Evolutionary conservation across 2,329 filamentous ascomycete genomes (phyloP).

Genomic region (Chalaropsis thielavioides): DNA sequence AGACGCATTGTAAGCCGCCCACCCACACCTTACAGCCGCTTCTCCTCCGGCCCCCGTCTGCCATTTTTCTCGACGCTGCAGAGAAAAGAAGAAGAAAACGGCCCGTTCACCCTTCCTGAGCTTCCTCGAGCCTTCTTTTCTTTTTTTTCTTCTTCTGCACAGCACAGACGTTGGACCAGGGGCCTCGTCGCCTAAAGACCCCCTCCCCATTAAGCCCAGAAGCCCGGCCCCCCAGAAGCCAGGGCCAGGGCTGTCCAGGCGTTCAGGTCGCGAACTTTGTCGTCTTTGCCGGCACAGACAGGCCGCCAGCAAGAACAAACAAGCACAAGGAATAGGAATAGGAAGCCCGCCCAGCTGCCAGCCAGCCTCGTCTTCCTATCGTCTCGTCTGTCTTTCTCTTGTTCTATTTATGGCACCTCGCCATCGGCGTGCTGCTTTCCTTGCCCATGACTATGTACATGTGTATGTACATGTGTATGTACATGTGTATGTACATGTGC

Average conservation of each 20-base stretch:
- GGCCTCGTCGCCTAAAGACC: neutral
- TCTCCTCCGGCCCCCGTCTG: neutral
- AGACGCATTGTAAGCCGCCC: neutral
- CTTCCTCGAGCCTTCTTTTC: conserved; percentile 4
- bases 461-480: no score
- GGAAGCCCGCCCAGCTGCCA: no score
- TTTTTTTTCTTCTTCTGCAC: conserved; percentile 7
- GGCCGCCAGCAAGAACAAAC: no score
- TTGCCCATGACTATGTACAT: neutral
- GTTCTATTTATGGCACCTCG: neutral
- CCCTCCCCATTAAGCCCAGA: neutral
- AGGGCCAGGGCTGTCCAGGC: neutral
- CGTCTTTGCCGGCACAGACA: neutral
- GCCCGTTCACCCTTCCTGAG: neutral
- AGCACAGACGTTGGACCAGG: neutral
- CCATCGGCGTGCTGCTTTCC: neutral
- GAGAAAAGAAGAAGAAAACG: neutral
- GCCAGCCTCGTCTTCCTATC: no score
- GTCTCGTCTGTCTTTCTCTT: neutral
- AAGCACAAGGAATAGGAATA: no score
- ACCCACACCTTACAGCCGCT: neutral
- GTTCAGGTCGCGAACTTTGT: neutral
- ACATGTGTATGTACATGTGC: neutral
- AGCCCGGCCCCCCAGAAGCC: neutral
- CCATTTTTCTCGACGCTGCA: neutral